phyloP scores from a whole-genome alignment of 1,139 yeast genomes.

The Nakaseomyces uthaithaninus region DNA sequence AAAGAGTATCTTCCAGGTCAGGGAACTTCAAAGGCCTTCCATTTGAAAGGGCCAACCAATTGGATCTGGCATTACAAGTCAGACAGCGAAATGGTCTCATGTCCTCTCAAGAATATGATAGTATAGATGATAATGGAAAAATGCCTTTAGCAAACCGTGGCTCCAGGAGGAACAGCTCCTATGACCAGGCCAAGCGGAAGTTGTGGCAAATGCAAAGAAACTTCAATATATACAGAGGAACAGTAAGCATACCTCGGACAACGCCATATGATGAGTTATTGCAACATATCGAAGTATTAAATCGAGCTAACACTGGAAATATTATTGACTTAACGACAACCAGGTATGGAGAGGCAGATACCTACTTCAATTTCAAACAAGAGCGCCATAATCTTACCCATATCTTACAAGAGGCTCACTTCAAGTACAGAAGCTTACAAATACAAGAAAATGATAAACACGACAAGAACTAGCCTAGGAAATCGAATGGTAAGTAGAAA shows the following conservation, averaged over 20 bases:
- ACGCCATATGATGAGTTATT: constrained; percentile 24
- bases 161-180: neutral
- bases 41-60: neutral
- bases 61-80: neutral
- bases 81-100: neutral
- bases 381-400: constrained; percentile 1
- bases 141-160: neutral
- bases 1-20: neutral
- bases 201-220: constrained; percentile 26
- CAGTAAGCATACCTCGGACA: constrained; percentile 17
- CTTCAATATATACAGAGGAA: constrained; percentile 20
- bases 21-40: neutral
- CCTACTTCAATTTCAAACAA: constrained; percentile 6
- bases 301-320: constrained; percentile 24
- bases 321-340: constrained; percentile 25
- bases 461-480: neutral
- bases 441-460: neutral
- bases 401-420: neutral
- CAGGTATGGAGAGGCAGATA: constrained; percentile 22
- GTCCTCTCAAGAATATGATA: neutral
- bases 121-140: neutral
- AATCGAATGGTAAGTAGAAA: too few relatives aligned
- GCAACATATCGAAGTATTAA: constrained; percentile 24
- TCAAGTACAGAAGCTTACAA: constrained; percentile 2
- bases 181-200: constrained; percentile 9